Base-by-base conservation (phyloP, 805 yeast species). In the Sugiyamaella lignohabitans region DNA sequence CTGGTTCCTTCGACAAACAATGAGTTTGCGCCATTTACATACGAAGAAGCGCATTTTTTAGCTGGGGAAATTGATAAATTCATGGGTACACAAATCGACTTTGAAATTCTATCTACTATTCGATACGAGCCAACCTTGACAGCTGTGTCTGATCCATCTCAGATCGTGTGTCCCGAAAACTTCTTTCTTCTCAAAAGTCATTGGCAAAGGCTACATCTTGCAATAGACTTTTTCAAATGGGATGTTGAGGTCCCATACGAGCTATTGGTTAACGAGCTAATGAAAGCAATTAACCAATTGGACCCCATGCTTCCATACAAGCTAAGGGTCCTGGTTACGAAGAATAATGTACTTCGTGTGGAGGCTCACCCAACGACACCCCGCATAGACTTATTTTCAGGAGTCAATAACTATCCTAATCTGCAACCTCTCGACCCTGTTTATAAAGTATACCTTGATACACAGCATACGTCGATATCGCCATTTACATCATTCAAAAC, bases 401-500 rank as follows among this genome's bases (percentile, higher is more conserved):
- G 63, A 53, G 51, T 55, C 53, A 41, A 51, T 0, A 47, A 40
- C 21, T 50, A 46, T 21, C n/a, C 45, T 20, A 5, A 49, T 10
- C 56, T 14, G 8, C 40, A 44, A 19, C 36, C 40, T 10, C n/a
- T n/a, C n/a, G 44, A 58, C 40, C 61, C 62, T 6, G 48, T 63
- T 0, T 88, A 84, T 80, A 76, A 72, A 18, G 79, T 87, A 0
- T 79, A 77, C 56, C 57, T 88, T 3, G 91, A 84, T 59, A 58
- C 68, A 0, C 63, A 70, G 24, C 70, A 79, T 1, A 71, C 76
- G 1, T 53, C 73, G 38, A 73, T 78, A 1, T 78, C 94, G 1
- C 85, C 86, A 1, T 86, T 84, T 64, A 87, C 96, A 0, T 82
- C 94, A 3, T 84, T 88, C 66, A 91, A 91, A 62, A 91, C 98